These are phyloP conservation scores for Phytophthora chlamydospora DNA, from an alignment of 352 stramenopile species.

Conservation along the genomic window DNA sequence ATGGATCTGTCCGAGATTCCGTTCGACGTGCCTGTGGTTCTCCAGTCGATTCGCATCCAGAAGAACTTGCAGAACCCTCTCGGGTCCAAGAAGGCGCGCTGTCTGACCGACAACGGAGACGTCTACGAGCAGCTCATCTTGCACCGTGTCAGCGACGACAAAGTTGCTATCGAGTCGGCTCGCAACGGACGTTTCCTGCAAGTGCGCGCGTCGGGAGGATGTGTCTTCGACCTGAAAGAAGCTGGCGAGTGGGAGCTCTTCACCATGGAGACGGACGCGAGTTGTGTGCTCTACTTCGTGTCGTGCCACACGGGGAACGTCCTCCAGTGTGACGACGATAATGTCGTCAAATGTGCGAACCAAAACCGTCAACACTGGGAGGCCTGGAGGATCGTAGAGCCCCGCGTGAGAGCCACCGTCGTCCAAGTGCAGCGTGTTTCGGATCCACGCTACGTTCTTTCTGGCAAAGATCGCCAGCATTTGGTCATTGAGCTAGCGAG, in stretches of 20 bases:
- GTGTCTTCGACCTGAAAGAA: slow-evolving; percentile 37
- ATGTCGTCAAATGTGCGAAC: slow-evolving; percentile 31
- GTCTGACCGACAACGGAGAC: slow-evolving; percentile 32
- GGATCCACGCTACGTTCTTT: slow-evolving; percentile 5
- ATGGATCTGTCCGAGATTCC: slow-evolving; percentile 43
- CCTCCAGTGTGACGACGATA: slow-evolving; percentile 29
- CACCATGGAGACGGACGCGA: slow-evolving; percentile 37
- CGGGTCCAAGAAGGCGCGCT: slow-evolving; percentile 43
- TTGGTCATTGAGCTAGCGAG: slow-evolving; percentile 38
- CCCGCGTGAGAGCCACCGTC: neutral
- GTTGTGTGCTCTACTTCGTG: slow-evolving; percentile 36
- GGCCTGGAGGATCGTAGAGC: slow-evolving; percentile 36
- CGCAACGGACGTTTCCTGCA: slow-evolving; percentile 36
- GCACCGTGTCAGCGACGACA: slow-evolving; percentile 35
- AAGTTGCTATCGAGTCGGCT: slow-evolving; percentile 37
- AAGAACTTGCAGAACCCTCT: slow-evolving; percentile 39
- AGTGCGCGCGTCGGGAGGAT: slow-evolving; percentile 33
- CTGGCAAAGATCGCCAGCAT: slow-evolving; percentile 16
- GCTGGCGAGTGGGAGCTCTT: slow-evolving; percentile 39
- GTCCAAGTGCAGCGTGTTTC: neutral
- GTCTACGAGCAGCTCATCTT: slow-evolving; percentile 38
- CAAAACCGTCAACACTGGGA: slow-evolving; percentile 23
- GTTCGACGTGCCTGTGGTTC: slow-evolving; percentile 36
- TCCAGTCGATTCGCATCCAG: slow-evolving; percentile 27
- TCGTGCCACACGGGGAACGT: slow-evolving; percentile 37